Percentiles rank a stretch among this genome's conserved stretches.
Evolutionary conservation across 2,329 filamentous ascomycete genomes (phyloP).

Genomic region (Talaromyces verruculosus): DNA sequence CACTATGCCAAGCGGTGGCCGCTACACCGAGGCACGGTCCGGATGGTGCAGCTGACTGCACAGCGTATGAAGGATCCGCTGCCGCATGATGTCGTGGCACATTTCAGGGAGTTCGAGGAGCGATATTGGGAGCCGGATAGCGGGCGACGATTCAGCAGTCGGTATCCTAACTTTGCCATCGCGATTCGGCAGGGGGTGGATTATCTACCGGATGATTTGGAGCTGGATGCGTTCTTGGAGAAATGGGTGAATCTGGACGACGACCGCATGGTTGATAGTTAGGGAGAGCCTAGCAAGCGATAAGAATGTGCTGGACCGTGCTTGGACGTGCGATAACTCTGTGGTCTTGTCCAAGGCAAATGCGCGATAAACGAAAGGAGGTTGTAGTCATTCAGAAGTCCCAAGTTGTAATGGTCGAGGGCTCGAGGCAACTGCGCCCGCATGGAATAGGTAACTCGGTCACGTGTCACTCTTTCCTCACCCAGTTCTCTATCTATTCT

Average conservation of each 20-base stretch:
- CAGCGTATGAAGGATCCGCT: constrained; percentile 26
- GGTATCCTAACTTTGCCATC: constrained; percentile 27
- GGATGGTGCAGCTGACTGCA: constrained; percentile 32
- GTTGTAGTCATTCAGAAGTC: neutral
- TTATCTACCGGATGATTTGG: constrained; percentile 20
- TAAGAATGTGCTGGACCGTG: neutral
- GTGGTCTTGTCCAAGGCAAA: neutral
- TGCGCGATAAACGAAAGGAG: neutral
- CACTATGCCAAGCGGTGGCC: constrained; percentile 30
- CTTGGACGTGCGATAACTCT: neutral
- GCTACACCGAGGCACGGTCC: constrained; percentile 30
- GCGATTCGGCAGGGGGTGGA: constrained; percentile 11
- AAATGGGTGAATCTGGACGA: constrained; percentile 29
- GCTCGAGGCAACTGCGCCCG: neutral
- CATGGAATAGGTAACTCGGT: neutral
- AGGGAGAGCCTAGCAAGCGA: neutral
- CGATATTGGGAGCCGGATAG: constrained; percentile 24
- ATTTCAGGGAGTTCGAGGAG: constrained; percentile 28
- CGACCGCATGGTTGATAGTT: neutral
- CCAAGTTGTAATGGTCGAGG: no score
- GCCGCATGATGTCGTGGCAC: constrained; percentile 28
- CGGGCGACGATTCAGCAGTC: constrained; percentile 29
- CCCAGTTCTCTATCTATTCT: neutral
- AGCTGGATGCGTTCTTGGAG: constrained; percentile 32
- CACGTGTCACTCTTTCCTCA: neutral